Conservation (phyloP, 495 filamentous ascomycete genomes). For the Talaromyces liani region DNA sequence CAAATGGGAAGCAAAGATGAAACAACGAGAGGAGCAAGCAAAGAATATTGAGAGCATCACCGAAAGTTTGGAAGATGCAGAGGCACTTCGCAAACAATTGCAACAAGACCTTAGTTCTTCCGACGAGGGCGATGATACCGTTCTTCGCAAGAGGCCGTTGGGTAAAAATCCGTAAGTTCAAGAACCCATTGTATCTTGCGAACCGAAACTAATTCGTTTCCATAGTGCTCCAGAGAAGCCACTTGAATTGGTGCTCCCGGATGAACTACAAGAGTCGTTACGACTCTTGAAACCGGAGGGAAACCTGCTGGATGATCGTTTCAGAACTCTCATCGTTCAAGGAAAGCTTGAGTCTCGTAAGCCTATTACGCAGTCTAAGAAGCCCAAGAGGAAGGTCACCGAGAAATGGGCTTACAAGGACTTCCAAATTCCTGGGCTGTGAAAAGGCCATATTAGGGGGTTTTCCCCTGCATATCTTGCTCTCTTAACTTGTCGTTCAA, state of each 20-base stretch:
- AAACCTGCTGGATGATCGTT: constrained; percentile 84
- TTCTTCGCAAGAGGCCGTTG: constrained; percentile 64
- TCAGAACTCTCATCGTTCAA: constrained; percentile 76
- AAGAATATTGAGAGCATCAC: constrained; percentile 59
- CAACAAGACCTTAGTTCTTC: constrained; percentile 48
- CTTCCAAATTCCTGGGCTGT: constrained; percentile 54
- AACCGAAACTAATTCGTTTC: constrained; percentile 18
- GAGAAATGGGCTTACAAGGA: constrained; percentile 99
- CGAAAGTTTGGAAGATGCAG: constrained; percentile 52
- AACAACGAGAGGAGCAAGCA: constrained; percentile 58
- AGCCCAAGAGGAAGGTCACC: constrained; percentile 66
- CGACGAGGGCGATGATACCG: constrained; percentile 45
- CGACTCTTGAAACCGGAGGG: constrained; percentile 88
- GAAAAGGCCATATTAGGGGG: neutral
- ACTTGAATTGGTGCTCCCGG: constrained; percentile 82
- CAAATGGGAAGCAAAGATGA: constrained; percentile 63
- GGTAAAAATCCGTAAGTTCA: constrained; percentile 51
- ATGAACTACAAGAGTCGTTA: constrained; percentile 89
- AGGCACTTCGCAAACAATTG: constrained; percentile 35
- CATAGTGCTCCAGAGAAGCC: constrained; percentile 64
- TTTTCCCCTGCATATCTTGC: neutral
- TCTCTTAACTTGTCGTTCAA: neutral
- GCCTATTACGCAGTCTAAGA: constrained; percentile 68
- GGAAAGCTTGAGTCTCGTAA: constrained; percentile 83
- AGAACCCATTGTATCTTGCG: neutral